phyloP scores from a whole-genome alignment of 208 protist genomes.

The Leishmania tarentolae region DNA sequence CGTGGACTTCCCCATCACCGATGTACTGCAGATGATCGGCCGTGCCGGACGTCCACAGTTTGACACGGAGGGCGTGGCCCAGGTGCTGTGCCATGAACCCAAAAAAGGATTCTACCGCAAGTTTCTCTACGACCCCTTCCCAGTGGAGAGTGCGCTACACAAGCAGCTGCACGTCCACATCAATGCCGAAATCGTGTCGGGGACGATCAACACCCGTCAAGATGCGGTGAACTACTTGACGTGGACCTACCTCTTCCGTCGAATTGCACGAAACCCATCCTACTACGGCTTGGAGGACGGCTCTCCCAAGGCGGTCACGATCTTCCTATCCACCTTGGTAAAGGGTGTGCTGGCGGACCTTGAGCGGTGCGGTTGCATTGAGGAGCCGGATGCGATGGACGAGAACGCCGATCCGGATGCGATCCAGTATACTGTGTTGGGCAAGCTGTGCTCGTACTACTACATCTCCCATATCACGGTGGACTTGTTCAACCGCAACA shows the following conservation, averaged over 20 bases:
- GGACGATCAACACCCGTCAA: constrained; percentile 94
- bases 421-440: constrained; percentile 90
- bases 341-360: constrained; percentile 84
- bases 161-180: constrained; percentile 97
- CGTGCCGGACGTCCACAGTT: constrained; percentile 98
- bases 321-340: constrained; percentile 86
- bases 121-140: constrained; percentile 99
- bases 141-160: constrained; percentile 98
- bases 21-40: constrained; percentile 99
- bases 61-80: constrained; percentile 95
- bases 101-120: constrained; percentile 99
- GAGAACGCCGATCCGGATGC: constrained; percentile 66
- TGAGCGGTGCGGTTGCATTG: constrained; percentile 84
- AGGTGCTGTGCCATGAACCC: constrained; percentile 97
- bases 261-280: constrained; percentile 97
- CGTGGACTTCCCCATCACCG: constrained; percentile 99
- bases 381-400: constrained; percentile 49
- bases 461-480: constrained; percentile 97
- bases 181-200: constrained; percentile 98
- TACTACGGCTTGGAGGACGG: constrained; percentile 98
- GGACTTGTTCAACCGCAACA: constrained; percentile 83
- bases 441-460: constrained; percentile 98
- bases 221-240: constrained; percentile 98
- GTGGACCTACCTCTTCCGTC: constrained; percentile 99
- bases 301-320: constrained; percentile 81